These are phyloP conservation scores for Salvia hispanica DNA, from an alignment of 257 asterid species.

Conservation along the genomic window DNA sequence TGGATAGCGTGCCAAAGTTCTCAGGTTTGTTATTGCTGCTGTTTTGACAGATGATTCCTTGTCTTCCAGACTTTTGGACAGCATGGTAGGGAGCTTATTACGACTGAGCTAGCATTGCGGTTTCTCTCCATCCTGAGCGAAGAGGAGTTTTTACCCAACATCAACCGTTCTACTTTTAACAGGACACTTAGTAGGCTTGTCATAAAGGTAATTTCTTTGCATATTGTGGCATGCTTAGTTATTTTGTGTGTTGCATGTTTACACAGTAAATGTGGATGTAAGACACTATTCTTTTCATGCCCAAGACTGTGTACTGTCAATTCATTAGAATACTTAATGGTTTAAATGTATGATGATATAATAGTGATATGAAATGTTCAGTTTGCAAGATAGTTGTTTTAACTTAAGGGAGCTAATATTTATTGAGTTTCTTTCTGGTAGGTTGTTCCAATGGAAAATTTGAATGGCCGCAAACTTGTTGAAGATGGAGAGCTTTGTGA, in stretches of 20 bases:
- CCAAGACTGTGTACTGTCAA: neutral
- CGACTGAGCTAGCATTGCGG: slow-evolving; percentile 88
- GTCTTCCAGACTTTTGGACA: slow-evolving; percentile 99
- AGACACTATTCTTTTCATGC: neutral
- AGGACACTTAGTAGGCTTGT: slow-evolving; percentile 75
- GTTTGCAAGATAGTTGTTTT: neutral
- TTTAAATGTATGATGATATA: slow-evolving; percentile 1
- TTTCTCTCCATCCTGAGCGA: slow-evolving; percentile 91
- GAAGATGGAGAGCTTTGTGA: slow-evolving; percentile 97
- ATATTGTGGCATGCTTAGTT: slow-evolving; percentile 13
- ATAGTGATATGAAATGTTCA: slow-evolving; percentile 1
- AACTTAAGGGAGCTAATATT: slow-evolving; percentile 24
- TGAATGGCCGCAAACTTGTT: slow-evolving; percentile 91
- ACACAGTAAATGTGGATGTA: neutral
- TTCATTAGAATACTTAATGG: neutral
- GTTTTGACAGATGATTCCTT: slow-evolving; percentile 99
- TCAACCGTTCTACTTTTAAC: slow-evolving; percentile 59
- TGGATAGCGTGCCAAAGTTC: slow-evolving; percentile 58
- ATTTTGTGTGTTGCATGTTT: neutral
- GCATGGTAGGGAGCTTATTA: slow-evolving; percentile 99
- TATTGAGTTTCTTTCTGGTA: slow-evolving; percentile 37
- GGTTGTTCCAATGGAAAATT: slow-evolving; percentile 90
- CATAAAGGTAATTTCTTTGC: slow-evolving; percentile 63
- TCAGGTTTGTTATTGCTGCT: slow-evolving; percentile 88
- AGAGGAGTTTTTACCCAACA: slow-evolving; percentile 85